Conservation (phyloP, 164 flowering plant species). For the Tetrastigma voinierianum region DNA sequence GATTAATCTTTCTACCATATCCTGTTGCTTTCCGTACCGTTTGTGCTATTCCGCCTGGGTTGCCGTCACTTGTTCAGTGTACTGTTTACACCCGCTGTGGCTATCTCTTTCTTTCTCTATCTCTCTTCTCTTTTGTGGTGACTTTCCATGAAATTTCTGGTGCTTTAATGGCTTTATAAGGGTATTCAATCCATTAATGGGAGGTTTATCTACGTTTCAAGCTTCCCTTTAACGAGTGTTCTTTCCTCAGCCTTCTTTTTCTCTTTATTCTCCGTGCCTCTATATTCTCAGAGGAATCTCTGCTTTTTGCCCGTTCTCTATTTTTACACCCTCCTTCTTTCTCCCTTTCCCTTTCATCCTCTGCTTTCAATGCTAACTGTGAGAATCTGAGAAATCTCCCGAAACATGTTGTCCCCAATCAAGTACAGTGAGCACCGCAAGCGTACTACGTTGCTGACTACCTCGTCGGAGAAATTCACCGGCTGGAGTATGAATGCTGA, state of each 20-base stretch:
- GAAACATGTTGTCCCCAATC: slow-evolving; percentile 19
- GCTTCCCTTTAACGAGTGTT: slow-evolving; percentile 25
- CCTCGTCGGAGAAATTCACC: neutral
- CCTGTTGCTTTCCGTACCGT: too few species aligned
- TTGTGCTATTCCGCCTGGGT: too few species aligned
- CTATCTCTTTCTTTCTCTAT: neutral
- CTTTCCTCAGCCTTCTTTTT: slow-evolving; percentile 7
- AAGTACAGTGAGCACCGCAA: slow-evolving; percentile 50
- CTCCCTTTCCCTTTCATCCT: neutral
- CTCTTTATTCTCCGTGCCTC: slow-evolving; percentile 20
- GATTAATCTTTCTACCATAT: neutral
- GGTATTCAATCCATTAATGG: slow-evolving; percentile 3
- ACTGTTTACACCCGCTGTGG: too few species aligned
- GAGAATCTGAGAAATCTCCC: slow-evolving; percentile 6
- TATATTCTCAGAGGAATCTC: slow-evolving; percentile 19
- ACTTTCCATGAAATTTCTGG: slow-evolving; percentile 35
- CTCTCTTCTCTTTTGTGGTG: slow-evolving; percentile 6
- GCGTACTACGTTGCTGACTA: slow-evolving; percentile 15
- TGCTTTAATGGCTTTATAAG: slow-evolving; percentile 12
- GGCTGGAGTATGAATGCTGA: neutral
- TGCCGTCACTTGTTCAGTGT: too few species aligned
- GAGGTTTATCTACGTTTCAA: slow-evolving; percentile 21
- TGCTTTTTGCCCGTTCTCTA: neutral
- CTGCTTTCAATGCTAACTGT: slow-evolving; percentile 18
- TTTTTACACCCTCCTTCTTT: neutral